Conservation (phyloP, 2,329 filamentous ascomycete species). For the Fusarium scirpi region DNA sequence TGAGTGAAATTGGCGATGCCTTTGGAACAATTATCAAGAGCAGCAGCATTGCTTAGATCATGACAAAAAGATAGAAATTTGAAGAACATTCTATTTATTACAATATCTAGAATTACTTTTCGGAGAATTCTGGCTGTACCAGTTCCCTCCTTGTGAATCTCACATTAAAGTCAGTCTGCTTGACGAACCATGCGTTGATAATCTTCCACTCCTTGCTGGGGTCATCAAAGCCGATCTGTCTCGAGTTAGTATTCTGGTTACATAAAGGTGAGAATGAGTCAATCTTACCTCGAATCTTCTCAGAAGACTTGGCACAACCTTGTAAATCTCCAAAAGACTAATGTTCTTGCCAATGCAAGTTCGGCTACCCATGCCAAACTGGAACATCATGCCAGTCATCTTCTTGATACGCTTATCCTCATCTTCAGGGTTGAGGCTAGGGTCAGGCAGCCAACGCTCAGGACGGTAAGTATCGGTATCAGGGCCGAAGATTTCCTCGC, state of each 20-base stretch:
- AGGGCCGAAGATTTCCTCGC: constrained; percentile 74
- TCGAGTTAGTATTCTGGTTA: not conserved
- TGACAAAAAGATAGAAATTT: not conserved
- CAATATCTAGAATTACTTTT: constrained; percentile 12
- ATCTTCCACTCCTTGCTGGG: constrained; percentile 68
- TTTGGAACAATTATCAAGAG: constrained; percentile 70
- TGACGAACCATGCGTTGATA: constrained; percentile 73
- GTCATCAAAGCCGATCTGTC: constrained; percentile 65
- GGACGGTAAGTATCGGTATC: constrained; percentile 76
- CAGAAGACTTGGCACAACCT: constrained; percentile 63
- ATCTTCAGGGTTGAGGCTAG: constrained; percentile 50
- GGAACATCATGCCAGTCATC: constrained; percentile 53
- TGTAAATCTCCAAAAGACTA: constrained; percentile 72
- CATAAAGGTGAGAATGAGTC: accelerated
- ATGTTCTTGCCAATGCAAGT: constrained; percentile 79
- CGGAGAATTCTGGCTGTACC: constrained; percentile 50
- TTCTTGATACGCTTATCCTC: constrained; percentile 58
- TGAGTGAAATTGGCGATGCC: constrained; percentile 71
- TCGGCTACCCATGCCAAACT: constrained; percentile 77
- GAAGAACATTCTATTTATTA: not conserved
- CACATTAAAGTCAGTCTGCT: constrained; percentile 67
- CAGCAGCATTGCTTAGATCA: constrained; percentile 43
- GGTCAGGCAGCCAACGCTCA: constrained; percentile 72
- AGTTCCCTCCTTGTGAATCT: constrained; percentile 59
- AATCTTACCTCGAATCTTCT: constrained; percentile 42